These are phyloP conservation scores for Posidonia oceanica DNA, from an alignment of 116 monocot genomes.

Conservation along the genomic window DNA sequence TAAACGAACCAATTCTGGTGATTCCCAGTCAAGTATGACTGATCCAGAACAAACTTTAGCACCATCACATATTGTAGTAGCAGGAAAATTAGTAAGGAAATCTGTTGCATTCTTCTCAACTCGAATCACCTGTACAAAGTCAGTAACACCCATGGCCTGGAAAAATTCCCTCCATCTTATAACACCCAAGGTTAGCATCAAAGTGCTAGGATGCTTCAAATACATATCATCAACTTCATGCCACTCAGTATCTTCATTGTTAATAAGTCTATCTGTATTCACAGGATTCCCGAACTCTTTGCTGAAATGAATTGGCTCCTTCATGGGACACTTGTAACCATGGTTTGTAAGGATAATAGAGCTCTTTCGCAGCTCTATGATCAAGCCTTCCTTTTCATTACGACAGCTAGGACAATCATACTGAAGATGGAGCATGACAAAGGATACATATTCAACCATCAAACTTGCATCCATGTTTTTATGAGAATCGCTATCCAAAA, in stretches of 20 bases:
- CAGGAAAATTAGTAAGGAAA: slow-evolving; percentile 5
- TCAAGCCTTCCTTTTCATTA: slow-evolving; percentile 50
- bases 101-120: slow-evolving; percentile 33
- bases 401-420: slow-evolving; percentile 46
- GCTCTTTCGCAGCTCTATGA: slow-evolving; percentile 34
- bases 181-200: slow-evolving; percentile 18
- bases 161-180: slow-evolving; percentile 68
- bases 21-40: slow-evolving; percentile 73
- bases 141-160: slow-evolving; percentile 72
- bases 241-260: slow-evolving; percentile 34
- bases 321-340: slow-evolving; percentile 48
- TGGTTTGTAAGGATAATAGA: slow-evolving; percentile 56
- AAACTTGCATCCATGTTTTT: slow-evolving; percentile 22
- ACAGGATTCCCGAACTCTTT: slow-evolving; percentile 72
- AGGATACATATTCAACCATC: slow-evolving; percentile 74
- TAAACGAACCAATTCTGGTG: slow-evolving; percentile 58
- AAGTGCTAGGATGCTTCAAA: slow-evolving; percentile 51
- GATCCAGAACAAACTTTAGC: slow-evolving; percentile 8
- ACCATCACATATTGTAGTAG: not conserved
- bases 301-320: slow-evolving; percentile 77
- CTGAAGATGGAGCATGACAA: slow-evolving; percentile 86
- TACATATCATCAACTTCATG: slow-evolving; percentile 66
- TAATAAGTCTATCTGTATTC: slow-evolving; percentile 40
- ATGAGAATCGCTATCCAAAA: slow-evolving; percentile 27
- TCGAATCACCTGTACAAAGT: slow-evolving; percentile 69